Evolutionary conservation across 805 yeast species (phyloP).

Genomic region (Danielia reshetovae): DNA sequence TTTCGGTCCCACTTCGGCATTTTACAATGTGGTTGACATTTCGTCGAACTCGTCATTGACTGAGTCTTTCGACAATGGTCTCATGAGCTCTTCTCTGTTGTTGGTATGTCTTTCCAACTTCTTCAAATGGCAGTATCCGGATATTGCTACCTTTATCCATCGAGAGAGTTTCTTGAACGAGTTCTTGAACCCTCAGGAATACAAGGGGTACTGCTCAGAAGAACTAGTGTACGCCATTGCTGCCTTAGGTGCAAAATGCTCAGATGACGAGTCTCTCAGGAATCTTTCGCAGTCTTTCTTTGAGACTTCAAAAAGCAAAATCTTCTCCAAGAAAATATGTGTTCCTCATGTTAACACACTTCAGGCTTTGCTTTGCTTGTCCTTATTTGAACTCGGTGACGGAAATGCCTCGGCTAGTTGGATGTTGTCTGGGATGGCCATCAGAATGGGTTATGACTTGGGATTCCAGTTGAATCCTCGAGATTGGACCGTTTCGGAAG

Average conservation of each 20-base stretch:
- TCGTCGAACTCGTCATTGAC: slow-evolving; percentile 5
- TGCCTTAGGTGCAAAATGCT: slow-evolving; percentile 17
- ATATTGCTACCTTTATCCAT: slow-evolving; percentile 16
- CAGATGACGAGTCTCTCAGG: slow-evolving; percentile 6
- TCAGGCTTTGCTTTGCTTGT: slow-evolving; percentile 17
- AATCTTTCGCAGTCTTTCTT: slow-evolving; percentile 11
- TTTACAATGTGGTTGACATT: slow-evolving; percentile 13
- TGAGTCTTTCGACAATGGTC: slow-evolving; percentile 5
- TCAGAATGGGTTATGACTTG: slow-evolving; percentile 18
- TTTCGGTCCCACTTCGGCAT: slow-evolving; percentile 18
- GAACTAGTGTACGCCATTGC: slow-evolving; percentile 18
- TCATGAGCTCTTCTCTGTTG: slow-evolving; percentile 9
- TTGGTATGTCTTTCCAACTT: slow-evolving; percentile 11
- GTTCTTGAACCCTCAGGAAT: slow-evolving; percentile 8
- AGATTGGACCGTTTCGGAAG: slow-evolving; percentile 13
- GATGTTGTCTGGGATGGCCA: slow-evolving; percentile 20
- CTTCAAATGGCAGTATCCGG: slow-evolving; percentile 17
- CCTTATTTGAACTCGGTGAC: slow-evolving; percentile 17
- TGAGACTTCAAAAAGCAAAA: slow-evolving; percentile 12
- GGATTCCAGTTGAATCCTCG: slow-evolving; percentile 17
- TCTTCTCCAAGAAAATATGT: slow-evolving; percentile 11
- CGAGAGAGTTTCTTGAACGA: slow-evolving; percentile 17
- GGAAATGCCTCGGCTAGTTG: slow-evolving; percentile 18
- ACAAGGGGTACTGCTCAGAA: slow-evolving; percentile 15
- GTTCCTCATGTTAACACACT: slow-evolving; percentile 14